phyloP scores from a whole-genome alignment of 2,329 filamentous ascomycete species.

The Neofusicoccum umdonicola region DNA sequence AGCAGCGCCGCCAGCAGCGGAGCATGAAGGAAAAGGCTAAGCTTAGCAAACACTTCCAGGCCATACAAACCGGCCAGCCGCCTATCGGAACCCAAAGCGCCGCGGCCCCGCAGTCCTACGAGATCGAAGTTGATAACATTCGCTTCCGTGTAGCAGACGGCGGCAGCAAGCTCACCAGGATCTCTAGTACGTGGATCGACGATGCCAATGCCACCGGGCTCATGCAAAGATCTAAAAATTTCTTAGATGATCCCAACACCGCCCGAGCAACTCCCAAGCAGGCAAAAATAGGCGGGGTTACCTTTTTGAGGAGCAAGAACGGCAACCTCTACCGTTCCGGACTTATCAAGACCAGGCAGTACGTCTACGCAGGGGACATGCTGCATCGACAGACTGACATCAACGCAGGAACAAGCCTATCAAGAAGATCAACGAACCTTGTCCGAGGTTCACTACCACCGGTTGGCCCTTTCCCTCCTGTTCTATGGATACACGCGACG shows the following conservation, averaged over 20 bases:
- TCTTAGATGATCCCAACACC: conserved; percentile 57
- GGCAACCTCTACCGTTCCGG: conserved; percentile 81
- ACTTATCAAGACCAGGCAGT: conserved; percentile 74
- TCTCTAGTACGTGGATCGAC: conserved; percentile 65
- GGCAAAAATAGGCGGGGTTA: conserved; percentile 70
- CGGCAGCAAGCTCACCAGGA: conserved; percentile 77
- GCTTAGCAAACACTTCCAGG: conserved; percentile 48
- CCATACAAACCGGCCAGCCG: conserved; percentile 9
- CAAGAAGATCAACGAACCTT: conserved; percentile 70
- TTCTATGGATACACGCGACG: conserved; percentile 18
- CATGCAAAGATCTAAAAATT: conserved; percentile 2
- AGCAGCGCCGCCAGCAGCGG: conserved; percentile 54
- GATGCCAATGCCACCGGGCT: background rate
- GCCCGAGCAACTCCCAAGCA: conserved; percentile 71
- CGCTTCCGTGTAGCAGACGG: conserved; percentile 71
- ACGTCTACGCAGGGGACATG: conserved; percentile 39
- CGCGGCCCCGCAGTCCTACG: conserved; percentile 40
- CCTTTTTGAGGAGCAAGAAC: conserved; percentile 80
- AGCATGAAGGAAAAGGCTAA: conserved; percentile 60
- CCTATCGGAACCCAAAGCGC: background rate
- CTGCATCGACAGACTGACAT: conserved; percentile 9
- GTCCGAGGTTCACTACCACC: conserved; percentile 57
- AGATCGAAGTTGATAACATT: conserved; percentile 69
- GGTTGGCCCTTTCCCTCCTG: conserved; percentile 40
- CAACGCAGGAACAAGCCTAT: conserved; percentile 32